phyloP scores from a whole-genome alignment of 177 flowering plant genomes.

The Vitis hybrid region DNA sequence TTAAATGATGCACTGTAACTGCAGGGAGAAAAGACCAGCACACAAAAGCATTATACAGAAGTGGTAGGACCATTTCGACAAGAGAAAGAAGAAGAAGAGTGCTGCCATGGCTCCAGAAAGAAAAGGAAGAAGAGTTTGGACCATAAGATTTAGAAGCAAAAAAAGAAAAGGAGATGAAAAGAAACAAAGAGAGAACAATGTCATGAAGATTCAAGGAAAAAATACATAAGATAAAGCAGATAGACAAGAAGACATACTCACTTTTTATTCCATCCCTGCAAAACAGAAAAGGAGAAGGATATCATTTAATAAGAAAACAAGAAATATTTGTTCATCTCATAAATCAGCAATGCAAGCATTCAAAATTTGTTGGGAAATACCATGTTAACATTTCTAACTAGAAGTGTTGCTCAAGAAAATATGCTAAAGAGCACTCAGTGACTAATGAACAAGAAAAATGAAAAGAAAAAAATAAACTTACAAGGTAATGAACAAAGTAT shows the following conservation, averaged over 20 bases:
- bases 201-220: no score
- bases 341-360: slow-evolving; percentile 2
- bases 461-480: slow-evolving; percentile 26
- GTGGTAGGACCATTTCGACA: not conserved
- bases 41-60: not conserved
- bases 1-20: not conserved
- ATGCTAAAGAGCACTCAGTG: no score
- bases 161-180: not conserved
- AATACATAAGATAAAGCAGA: not conserved
- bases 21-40: not conserved
- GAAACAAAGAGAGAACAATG: not conserved
- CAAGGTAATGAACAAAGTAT: slow-evolving; percentile 78
- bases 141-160: not conserved
- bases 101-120: no score
- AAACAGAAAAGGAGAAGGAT: slow-evolving; percentile 14
- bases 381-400: no score
- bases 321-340: not conserved
- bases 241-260: slow-evolving; percentile 26
- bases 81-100: not conserved
- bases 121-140: not conserved
- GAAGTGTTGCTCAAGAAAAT: no score
- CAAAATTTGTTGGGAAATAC: not conserved
- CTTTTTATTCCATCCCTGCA: slow-evolving; percentile 85
- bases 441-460: not conserved
- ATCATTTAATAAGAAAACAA: slow-evolving; percentile 6